phyloP scores from a whole-genome alignment of 2,329 filamentous ascomycete species.

The Ceratocystis destructans region DNA sequence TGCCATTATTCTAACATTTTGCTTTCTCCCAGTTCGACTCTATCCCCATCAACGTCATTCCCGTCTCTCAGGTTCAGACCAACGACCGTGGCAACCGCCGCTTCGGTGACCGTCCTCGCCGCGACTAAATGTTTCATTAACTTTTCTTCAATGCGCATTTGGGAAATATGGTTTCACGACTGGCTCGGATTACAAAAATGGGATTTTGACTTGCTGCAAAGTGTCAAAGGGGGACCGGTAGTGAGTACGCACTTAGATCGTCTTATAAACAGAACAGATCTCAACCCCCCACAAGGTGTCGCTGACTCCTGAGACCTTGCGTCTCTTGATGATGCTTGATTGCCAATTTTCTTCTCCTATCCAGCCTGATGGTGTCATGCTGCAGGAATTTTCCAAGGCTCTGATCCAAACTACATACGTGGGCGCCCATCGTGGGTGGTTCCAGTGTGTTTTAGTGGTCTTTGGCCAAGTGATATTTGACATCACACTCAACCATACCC shows the following conservation, averaged over 20 bases:
- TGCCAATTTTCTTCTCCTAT: constrained; percentile 45
- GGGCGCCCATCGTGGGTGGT: background rate
- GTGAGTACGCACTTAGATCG: constrained; percentile 45
- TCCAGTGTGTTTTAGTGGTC: background rate
- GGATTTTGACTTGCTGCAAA: constrained; percentile 31
- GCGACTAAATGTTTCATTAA: constrained; percentile 29
- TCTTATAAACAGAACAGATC: constrained; percentile 39
- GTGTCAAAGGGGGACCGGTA: constrained; percentile 42
- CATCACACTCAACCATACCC: background rate
- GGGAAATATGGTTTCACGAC: constrained; percentile 22
- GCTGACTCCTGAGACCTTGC: constrained; percentile 52
- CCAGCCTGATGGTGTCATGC: background rate
- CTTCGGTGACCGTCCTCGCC: constrained; percentile 47
- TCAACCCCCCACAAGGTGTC: constrained; percentile 65
- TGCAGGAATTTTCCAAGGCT: background rate
- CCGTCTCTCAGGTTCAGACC: constrained; percentile 77
- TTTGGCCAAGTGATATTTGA: background rate
- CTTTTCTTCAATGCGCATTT: constrained; percentile 19
- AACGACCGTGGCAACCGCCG: constrained; percentile 65
- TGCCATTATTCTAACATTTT: constrained; percentile 1
- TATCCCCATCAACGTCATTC: constrained; percentile 90
- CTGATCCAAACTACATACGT: background rate
- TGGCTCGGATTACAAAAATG: constrained; percentile 22
- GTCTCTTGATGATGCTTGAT: constrained; percentile 73
- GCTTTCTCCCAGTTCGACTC: constrained; percentile 65